Conservation (phyloP, 2,329 filamentous ascomycete genomes). For the Arthrobotrys sphaeroides region DNA sequence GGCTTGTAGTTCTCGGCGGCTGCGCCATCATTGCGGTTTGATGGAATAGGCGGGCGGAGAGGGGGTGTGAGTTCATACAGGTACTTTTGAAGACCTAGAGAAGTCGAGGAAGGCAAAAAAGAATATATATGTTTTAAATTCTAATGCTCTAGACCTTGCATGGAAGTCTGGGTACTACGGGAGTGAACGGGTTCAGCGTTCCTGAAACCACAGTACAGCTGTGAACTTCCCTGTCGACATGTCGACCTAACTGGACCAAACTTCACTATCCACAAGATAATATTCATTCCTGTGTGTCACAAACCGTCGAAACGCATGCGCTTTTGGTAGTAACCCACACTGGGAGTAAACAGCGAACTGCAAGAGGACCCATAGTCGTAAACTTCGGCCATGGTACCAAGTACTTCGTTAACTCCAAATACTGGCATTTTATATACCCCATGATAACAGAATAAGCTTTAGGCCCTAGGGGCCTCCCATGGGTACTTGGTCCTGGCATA, state of each 20-base stretch:
- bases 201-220: neutral
- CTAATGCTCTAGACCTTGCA: neutral
- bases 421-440: too few species aligned
- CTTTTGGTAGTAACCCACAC: neutral
- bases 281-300: neutral
- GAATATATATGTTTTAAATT: constrained; percentile 21
- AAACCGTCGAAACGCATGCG: neutral
- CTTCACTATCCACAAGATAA: neutral
- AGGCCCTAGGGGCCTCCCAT: too few species aligned
- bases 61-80: neutral
- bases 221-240: neutral
- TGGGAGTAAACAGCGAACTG: too few species aligned
- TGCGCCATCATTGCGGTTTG: neutral
- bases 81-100: constrained; percentile 2
- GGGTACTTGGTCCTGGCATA: too few species aligned
- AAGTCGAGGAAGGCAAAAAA: constrained; percentile 15
- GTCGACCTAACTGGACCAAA: neutral
- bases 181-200: neutral
- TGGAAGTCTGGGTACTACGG: neutral
- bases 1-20: neutral
- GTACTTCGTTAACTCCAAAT: too few species aligned
- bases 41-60: neutral
- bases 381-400: too few species aligned
- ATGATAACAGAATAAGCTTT: too few species aligned
- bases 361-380: too few species aligned